These are phyloP conservation scores for Aspergillus sp. DNA, from an alignment of 2,329 filamentous ascomycete species.

Conservation along the genomic window DNA sequence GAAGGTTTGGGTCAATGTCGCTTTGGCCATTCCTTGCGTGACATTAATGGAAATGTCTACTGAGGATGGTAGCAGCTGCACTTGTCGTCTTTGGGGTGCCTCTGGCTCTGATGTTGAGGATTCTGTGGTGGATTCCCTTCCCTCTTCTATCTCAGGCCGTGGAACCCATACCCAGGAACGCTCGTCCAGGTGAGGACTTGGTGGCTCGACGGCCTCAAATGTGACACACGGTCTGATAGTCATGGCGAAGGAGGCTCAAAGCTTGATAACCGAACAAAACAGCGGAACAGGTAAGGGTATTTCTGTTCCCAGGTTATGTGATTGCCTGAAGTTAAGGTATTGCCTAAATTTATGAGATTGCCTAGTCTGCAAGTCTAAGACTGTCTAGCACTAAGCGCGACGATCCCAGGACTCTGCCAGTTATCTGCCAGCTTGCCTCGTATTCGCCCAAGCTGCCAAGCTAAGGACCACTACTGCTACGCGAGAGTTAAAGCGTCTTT, in stretches of 20 bases:
- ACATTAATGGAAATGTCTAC: not conserved
- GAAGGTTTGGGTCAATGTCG: not conserved
- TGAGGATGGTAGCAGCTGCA: not conserved
- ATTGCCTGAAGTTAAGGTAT: too few relatives aligned
- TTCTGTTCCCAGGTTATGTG: not conserved
- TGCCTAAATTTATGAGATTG: too few relatives aligned
- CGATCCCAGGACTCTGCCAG: too few relatives aligned
- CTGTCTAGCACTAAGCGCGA: too few relatives aligned
- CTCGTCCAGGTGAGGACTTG: not conserved
- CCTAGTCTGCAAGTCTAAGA: too few relatives aligned
- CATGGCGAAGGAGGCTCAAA: not conserved
- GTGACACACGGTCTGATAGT: not conserved
- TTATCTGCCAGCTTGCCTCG: too few relatives aligned
- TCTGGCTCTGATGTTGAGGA: not conserved
- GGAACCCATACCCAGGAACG: not conserved
- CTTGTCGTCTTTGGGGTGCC: not conserved
- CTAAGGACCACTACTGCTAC: too few relatives aligned
- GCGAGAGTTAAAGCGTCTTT: too few relatives aligned
- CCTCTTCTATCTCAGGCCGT: not conserved
- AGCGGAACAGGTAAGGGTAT: not conserved
- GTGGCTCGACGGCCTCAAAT: not conserved
- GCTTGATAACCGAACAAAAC: not conserved
- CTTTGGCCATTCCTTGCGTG: not conserved
- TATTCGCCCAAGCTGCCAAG: too few relatives aligned
- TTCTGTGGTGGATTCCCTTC: too few relatives aligned